These are phyloP conservation scores for Cercospora nicotianae DNA, from an alignment of 2,329 filamentous ascomycete species.

Conservation along the genomic window DNA sequence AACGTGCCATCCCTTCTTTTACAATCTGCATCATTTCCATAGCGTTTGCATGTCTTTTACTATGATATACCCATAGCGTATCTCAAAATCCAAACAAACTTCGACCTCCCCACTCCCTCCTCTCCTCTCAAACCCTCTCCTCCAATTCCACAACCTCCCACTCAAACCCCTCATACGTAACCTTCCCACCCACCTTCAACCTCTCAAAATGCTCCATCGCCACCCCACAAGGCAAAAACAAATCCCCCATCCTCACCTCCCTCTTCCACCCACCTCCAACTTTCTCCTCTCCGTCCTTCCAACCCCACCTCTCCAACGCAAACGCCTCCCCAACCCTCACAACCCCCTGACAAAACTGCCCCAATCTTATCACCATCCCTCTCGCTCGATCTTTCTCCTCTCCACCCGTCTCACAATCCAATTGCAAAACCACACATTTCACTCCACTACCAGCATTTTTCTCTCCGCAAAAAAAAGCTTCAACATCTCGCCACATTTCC, in stretches of 20 bases:
- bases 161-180: conserved; percentile 22
- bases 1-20: neutral
- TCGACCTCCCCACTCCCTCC: neutral
- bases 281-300: conserved; percentile 25
- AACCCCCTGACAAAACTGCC: conserved; percentile 58
- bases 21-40: neutral
- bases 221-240: conserved; percentile 44
- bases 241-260: conserved; percentile 41
- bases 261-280: conserved; percentile 39
- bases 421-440: conserved; percentile 43
- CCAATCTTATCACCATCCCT: conserved; percentile 57
- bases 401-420: conserved; percentile 35
- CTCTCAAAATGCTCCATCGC: conserved; percentile 36
- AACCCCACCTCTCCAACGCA: conserved; percentile 59
- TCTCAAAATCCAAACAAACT: neutral
- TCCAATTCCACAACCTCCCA: conserved; percentile 10
- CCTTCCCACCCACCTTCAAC: conserved; percentile 35
- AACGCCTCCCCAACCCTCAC: conserved; percentile 48
- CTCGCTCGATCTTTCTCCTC: conserved; percentile 38
- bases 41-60: neutral
- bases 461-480: conserved; percentile 19
- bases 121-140: neutral
- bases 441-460: conserved; percentile 44
- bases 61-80: neutral
- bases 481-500: conserved; percentile 45